Evolutionary conservation across 2,329 filamentous ascomycete species (phyloP).

Genomic region (Lachnellula cervina): DNA sequence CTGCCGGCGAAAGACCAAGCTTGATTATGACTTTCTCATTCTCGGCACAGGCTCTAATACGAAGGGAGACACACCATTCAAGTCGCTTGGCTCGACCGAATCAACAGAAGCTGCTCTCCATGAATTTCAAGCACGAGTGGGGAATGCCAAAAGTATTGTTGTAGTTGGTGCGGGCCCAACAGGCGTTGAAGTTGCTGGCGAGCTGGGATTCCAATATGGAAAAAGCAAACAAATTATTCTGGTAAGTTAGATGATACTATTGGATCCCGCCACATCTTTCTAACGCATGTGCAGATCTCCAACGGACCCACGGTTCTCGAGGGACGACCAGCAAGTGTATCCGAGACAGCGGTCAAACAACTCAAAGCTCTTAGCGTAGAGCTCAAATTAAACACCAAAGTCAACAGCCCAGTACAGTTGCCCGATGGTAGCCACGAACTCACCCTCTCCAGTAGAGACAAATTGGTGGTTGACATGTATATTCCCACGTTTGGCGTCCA

Average conservation of each 20-base stretch:
- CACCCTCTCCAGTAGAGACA: conserved; percentile 42
- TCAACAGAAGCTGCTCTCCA: conserved; percentile 30
- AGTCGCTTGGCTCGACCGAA: conserved; percentile 40
- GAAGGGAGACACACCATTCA: conserved; percentile 43
- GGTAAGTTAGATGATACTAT: conserved; percentile 7
- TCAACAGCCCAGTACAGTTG: conserved; percentile 32
- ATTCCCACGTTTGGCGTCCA: conserved; percentile 50
- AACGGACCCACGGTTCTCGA: conserved; percentile 16
- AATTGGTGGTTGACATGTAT: conserved; percentile 50
- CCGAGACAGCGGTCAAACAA: conserved; percentile 39
- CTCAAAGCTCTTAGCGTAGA: conserved; percentile 50
- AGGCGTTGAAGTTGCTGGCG: conserved; percentile 32
- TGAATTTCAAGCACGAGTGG: conserved; percentile 15
- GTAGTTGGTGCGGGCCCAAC: conserved; percentile 31
- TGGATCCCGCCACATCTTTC: not conserved
- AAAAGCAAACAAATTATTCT: conserved; percentile 20
- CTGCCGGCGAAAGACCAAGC: conserved; percentile 28
- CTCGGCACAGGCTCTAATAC: conserved; percentile 48
- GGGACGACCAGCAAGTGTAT: conserved; percentile 13
- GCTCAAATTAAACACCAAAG: conserved; percentile 40
- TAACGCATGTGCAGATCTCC: conserved; percentile 18
- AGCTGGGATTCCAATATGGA: conserved; percentile 26
- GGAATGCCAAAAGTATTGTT: conserved; percentile 24
- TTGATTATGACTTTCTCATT: conserved; percentile 47
- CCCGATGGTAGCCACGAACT: conserved; percentile 42